These are phyloP conservation scores for Dentipellis sp. DNA, from an alignment of 768 basidiomycete genomes.

Conservation along the genomic window DNA sequence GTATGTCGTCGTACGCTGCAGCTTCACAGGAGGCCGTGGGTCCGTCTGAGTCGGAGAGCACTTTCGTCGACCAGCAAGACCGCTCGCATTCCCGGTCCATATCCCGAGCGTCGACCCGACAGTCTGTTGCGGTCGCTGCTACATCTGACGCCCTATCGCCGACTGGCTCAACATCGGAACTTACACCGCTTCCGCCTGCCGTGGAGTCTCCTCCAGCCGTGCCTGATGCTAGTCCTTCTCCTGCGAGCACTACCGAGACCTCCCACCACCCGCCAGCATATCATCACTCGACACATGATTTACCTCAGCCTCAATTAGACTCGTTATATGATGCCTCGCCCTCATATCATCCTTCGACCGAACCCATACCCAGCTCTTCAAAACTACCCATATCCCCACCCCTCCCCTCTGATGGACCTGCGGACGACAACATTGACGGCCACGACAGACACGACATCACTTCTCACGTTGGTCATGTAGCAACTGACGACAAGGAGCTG, in stretches of 20 bases:
- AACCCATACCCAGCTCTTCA: neutral
- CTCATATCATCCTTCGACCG: neutral
- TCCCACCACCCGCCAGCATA: constrained; percentile 12
- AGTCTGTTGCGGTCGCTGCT: neutral
- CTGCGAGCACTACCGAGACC: neutral
- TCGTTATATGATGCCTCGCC: neutral
- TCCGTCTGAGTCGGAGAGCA: neutral
- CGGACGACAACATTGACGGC: no score
- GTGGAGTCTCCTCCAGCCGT: neutral
- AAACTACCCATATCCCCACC: constrained; percentile 2
- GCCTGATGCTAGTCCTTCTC: neutral
- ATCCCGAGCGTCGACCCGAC: constrained; percentile 2
- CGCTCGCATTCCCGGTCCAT: neutral
- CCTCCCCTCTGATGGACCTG: neutral
- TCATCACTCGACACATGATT: neutral
- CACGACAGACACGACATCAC: neutral
- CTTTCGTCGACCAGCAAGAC: neutral
- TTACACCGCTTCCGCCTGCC: neutral
- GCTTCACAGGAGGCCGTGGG: constrained; percentile 1
- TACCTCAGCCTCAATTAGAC: neutral
- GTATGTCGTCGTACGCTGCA: neutral
- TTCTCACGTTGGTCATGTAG: constrained; percentile 22
- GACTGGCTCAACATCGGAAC: neutral
- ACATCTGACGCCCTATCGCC: neutral
- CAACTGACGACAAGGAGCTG: constrained; percentile 27